Percentiles rank a stretch among this genome's conserved stretches.
Conservation (phyloP, 148 eudicot genomes). For the Rhododendron vialii region DNA sequence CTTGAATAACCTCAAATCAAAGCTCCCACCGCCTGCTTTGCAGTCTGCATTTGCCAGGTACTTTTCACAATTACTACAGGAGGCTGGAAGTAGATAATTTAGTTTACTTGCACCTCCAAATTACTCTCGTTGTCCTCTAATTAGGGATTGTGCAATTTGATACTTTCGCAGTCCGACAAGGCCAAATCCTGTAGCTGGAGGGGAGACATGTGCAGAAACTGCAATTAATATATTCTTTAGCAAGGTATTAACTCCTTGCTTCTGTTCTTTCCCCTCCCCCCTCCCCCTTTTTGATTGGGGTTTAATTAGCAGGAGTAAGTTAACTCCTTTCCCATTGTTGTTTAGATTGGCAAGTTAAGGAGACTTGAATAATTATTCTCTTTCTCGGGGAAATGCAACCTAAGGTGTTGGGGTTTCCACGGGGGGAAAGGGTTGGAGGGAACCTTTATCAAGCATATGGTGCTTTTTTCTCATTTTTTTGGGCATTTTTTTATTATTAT, state of each 20-base stretch:
- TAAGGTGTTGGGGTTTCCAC: background rate
- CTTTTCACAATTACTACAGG: background rate
- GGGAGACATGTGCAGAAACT: slow-evolving; percentile 97
- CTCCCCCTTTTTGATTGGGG: background rate
- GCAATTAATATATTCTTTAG: slow-evolving; percentile 76
- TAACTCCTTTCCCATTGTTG: background rate
- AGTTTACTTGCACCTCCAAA: background rate
- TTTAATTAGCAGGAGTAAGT: background rate
- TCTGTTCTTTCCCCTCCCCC: background rate
- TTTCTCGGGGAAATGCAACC: background rate
- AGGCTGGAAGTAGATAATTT: background rate
- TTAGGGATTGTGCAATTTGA: slow-evolving; percentile 6
- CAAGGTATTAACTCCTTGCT: slow-evolving; percentile 47
- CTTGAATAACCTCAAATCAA: slow-evolving; percentile 62
- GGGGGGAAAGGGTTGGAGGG: background rate
- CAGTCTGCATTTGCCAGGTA: slow-evolving; percentile 98
- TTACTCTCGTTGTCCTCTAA: background rate
- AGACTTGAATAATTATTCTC: background rate
- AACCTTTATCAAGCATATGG: background rate
- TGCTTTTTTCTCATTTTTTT: background rate
- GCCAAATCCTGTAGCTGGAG: slow-evolving; percentile 89
- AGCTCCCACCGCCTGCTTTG: slow-evolving; percentile 77
- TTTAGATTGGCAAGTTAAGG: background rate
- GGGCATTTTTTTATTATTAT: background rate
- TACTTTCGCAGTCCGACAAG: slow-evolving; percentile 67